Conservation (phyloP, 2,329 filamentous ascomycete species). For the Ophiostoma angusticollis region DNA sequence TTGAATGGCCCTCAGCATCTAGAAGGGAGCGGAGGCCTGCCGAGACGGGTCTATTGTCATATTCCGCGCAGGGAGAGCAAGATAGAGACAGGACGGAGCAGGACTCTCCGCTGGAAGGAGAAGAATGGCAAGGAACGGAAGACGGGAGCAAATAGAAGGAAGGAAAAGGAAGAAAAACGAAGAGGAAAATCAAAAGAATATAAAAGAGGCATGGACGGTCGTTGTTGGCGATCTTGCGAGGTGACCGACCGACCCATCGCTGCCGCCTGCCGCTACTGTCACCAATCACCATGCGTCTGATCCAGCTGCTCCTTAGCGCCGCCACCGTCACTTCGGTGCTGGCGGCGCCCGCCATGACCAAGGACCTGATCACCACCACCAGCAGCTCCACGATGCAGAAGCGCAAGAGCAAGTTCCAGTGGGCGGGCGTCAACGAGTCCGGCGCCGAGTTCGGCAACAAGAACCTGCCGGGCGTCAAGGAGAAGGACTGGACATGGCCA, state of each 20-base stretch:
- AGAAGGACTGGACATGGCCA: slow-evolving; percentile 49
- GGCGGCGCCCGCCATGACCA: slow-evolving; percentile 19
- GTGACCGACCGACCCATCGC: too few relatives aligned
- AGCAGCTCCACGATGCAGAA: slow-evolving; percentile 21
- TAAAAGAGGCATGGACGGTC: too few relatives aligned
- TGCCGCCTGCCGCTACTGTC: too few relatives aligned
- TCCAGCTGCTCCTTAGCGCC: slow-evolving; percentile 20
- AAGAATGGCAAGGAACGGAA: neutral
- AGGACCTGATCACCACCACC: slow-evolving; percentile 14
- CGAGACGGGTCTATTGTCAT: slow-evolving; percentile 5
- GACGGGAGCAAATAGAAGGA: neutral
- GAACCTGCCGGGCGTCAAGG: slow-evolving; percentile 40
- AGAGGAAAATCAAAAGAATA: neutral
- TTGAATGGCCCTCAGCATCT: too few relatives aligned
- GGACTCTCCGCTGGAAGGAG: neutral
- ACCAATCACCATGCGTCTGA: slow-evolving; percentile 21
- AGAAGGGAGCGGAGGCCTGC: too few relatives aligned
- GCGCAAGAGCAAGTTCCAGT: slow-evolving; percentile 24
- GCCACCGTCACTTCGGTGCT: slow-evolving; percentile 19
- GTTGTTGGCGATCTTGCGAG: too few relatives aligned
- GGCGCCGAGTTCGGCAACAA: slow-evolving; percentile 50
- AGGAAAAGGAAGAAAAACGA: neutral
- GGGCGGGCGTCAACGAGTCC: slow-evolving; percentile 30
- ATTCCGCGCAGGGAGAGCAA: too few relatives aligned
- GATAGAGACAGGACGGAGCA: slow-evolving; percentile 4